phyloP scores from a whole-genome alignment of 1,284 basidiomycete species.

The Wallemia hederae region DNA sequence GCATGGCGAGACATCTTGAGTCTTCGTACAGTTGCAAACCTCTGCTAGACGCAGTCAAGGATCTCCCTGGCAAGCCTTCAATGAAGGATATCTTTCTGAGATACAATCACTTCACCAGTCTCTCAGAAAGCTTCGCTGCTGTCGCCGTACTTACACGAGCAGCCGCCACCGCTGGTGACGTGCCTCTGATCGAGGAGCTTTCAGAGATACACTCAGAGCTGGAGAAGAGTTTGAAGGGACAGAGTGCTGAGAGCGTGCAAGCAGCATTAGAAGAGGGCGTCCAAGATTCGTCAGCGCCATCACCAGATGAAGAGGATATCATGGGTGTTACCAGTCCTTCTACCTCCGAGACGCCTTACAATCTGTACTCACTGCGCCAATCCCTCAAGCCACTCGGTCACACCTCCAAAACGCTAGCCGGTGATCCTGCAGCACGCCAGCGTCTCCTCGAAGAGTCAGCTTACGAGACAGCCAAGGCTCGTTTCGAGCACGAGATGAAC shows the following conservation, averaged over 20 bases:
- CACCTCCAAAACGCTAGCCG: conserved; percentile 31
- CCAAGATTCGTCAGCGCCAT: neutral
- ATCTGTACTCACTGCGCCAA: conserved; percentile 34
- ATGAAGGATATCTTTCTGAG: conserved; percentile 27
- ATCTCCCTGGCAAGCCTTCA: conserved; percentile 24
- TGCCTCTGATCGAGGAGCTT: neutral
- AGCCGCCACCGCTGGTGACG: conserved; percentile 6
- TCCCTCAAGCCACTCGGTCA: conserved; percentile 33
- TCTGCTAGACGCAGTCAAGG: conserved; percentile 24
- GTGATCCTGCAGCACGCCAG: conserved; percentile 39
- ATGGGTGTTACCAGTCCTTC: conserved; percentile 4
- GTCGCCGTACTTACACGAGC: conserved; percentile 4
- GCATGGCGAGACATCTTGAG: conserved; percentile 17
- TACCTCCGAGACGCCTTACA: conserved; percentile 11
- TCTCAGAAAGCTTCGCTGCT: conserved; percentile 1
- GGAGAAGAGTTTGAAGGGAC: neutral
- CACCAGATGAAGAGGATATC: conserved; percentile 7
- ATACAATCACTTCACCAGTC: neutral
- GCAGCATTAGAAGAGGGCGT: too few species aligned
- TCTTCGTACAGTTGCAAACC: conserved; percentile 19
- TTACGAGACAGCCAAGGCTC: conserved; percentile 46
- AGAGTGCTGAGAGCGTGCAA: neutral
- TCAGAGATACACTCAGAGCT: neutral
- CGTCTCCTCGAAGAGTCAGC: conserved; percentile 54
- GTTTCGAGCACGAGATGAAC: conserved; percentile 35